Conservation (phyloP, 2,329 filamentous ascomycete species). For the Truncatella angustata region DNA sequence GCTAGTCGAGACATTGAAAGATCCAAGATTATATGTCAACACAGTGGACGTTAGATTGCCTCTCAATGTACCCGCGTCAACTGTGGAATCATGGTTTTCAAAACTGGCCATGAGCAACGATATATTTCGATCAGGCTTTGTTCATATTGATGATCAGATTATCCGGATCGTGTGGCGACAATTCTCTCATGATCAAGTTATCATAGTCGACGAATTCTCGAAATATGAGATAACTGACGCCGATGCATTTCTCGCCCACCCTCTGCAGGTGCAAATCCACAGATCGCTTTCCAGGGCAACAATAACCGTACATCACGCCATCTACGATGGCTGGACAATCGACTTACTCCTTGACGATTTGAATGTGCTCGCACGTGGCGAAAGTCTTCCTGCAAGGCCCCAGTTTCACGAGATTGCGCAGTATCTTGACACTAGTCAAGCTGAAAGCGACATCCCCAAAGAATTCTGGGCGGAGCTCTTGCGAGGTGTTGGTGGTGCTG, state of each 20-base stretch:
- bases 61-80: conserved; percentile 25
- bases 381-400: conserved; percentile 38
- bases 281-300: conserved; percentile 29
- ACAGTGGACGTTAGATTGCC: conserved; percentile 65
- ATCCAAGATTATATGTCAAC: conserved; percentile 71
- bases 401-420: conserved; percentile 60
- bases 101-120: conserved; percentile 55
- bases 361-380: conserved; percentile 41
- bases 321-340: conserved; percentile 94
- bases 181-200: conserved; percentile 42
- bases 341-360: conserved; percentile 72
- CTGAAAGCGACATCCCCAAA: conserved; percentile 39
- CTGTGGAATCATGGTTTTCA: conserved; percentile 48
- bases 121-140: conserved; percentile 73
- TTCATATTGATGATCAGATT: conserved; percentile 51
- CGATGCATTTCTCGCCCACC: conserved; percentile 46
- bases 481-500: conserved; percentile 48
- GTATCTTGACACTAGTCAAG: conserved; percentile 31
- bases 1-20: conserved; percentile 68
- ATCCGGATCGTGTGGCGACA: conserved; percentile 63
- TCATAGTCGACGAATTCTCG: conserved; percentile 35
- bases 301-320: conserved; percentile 72
- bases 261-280: conserved; percentile 60
- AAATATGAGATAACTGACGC: conserved; percentile 37
- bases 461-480: conserved; percentile 72